phyloP scores from a whole-genome alignment of 352 stramenopile genomes.

The Pythium grandisporangium region DNA sequence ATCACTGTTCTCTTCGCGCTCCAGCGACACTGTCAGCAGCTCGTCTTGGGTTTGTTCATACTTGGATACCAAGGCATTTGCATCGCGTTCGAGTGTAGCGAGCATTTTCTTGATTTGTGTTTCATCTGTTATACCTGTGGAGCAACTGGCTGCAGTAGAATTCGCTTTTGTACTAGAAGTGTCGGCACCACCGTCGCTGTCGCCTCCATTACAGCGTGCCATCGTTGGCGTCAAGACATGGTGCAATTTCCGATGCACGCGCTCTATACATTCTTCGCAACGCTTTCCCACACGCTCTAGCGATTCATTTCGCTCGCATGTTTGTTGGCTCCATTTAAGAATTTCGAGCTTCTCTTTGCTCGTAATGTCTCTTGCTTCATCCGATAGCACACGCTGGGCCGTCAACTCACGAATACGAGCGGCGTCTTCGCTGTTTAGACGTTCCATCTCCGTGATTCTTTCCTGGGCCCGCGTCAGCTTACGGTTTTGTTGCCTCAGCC shows the following conservation, averaged over 20 bases:
- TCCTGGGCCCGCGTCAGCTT: conserved; percentile 23
- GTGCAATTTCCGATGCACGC: conserved; percentile 17
- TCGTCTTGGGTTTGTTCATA: conserved; percentile 9
- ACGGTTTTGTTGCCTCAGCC: conserved; percentile 17
- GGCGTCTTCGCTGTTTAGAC: conserved; percentile 23
- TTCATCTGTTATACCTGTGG: neutral
- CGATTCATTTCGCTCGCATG: conserved; percentile 37
- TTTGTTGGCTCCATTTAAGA: conserved; percentile 50
- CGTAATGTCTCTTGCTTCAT: conserved; percentile 58
- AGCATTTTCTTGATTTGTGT: neutral
- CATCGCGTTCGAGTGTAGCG: conserved; percentile 7
- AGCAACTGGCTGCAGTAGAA: neutral
- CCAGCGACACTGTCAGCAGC: conserved; percentile 5
- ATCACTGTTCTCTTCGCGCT: conserved; percentile 14
- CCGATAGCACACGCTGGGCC: conserved; percentile 27
- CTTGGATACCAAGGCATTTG: neutral
- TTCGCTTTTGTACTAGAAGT: neutral
- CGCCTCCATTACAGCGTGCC: too few relatives aligned
- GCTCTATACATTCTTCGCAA: conserved; percentile 13
- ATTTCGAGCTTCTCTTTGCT: conserved; percentile 48
- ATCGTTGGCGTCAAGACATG: neutral
- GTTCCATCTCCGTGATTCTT: conserved; percentile 27
- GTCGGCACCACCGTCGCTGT: too few relatives aligned
- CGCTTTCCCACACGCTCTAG: conserved; percentile 24
- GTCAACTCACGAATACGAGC: conserved; percentile 25